Percentiles rank a stretch among this genome's conserved stretches.
Conservation (phyloP, 176 grass and related monocot genomes). For the Secale cereale region DNA sequence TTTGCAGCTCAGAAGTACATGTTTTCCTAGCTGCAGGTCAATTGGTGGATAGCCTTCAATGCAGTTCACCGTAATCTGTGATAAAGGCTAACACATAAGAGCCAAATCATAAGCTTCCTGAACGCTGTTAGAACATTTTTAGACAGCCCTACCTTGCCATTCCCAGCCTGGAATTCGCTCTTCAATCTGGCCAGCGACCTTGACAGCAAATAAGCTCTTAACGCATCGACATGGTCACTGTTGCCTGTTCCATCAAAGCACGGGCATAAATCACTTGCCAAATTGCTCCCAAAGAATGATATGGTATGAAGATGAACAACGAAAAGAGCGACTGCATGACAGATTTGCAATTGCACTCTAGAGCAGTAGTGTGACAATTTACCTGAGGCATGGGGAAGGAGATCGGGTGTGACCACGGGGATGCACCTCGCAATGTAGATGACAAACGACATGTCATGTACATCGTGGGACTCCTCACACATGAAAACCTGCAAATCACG, state of each 20-base stretch:
- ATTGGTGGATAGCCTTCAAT: constrained; percentile 60
- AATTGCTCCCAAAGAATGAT: neutral
- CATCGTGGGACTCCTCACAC: too few species aligned
- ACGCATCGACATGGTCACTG: constrained; percentile 48
- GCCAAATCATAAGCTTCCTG: neutral
- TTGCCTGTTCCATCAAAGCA: constrained; percentile 50
- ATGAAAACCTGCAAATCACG: too few species aligned
- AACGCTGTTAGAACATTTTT: neutral
- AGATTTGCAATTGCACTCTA: neutral
- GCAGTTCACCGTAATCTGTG: constrained; percentile 62
- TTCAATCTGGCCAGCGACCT: constrained; percentile 67
- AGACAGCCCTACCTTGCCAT: constrained; percentile 56
- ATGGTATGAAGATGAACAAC: neutral
- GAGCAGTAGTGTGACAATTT: constrained; percentile 13
- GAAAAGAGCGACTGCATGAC: neutral
- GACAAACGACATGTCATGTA: too few species aligned
- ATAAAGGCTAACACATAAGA: neutral
- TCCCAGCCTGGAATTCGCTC: constrained; percentile 59
- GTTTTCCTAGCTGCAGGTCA: constrained; percentile 50
- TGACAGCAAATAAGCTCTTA: constrained; percentile 61
- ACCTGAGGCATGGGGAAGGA: constrained; percentile 57
- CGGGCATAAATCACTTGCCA: neutral
- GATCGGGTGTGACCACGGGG: constrained; percentile 11
- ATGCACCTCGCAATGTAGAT: too few species aligned
- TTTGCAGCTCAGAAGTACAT: constrained; percentile 55